Conservation (phyloP, 1,139 yeast genomes). For the Diutina siamensis region DNA sequence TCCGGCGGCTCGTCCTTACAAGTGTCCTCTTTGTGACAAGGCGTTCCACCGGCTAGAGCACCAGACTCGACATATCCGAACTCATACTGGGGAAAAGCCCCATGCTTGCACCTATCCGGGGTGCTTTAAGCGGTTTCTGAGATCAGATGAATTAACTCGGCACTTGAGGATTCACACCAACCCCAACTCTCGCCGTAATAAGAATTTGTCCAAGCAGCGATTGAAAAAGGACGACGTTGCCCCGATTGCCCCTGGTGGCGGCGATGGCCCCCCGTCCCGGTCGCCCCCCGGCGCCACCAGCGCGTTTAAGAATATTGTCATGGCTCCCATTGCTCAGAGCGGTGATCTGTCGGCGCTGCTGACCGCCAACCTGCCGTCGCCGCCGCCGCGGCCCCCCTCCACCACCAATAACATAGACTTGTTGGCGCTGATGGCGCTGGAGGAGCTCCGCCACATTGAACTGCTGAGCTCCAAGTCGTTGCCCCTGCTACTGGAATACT, state of each 20-base stretch:
- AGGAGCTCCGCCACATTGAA: slow-evolving; percentile 45
- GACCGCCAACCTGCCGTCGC: background rate
- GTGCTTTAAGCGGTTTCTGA: slow-evolving; percentile 53
- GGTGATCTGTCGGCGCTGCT: background rate
- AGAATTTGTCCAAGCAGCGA: slow-evolving; percentile 2
- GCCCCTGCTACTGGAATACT: slow-evolving; percentile 52
- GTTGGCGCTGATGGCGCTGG: slow-evolving; percentile 73
- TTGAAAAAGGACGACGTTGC: background rate
- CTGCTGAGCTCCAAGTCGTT: slow-evolving; percentile 39
- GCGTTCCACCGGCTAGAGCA: slow-evolving; percentile 57
- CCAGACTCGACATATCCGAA: slow-evolving; percentile 60
- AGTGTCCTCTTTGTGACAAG: slow-evolving; percentile 49
- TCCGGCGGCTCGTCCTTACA: slow-evolving; percentile 32
- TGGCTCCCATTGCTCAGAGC: background rate
- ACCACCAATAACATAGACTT: slow-evolving; percentile 45
- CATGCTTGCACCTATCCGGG: slow-evolving; percentile 61
- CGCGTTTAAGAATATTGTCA: background rate
- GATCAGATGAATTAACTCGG: slow-evolving; percentile 60
- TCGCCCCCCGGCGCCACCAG: background rate
- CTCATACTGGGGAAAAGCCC: slow-evolving; percentile 68
- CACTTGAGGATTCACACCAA: slow-evolving; percentile 56
- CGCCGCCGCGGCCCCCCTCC: background rate
- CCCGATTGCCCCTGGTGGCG: background rate
- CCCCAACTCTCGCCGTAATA: slow-evolving; percentile 21
- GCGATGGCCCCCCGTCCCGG: background rate